phyloP scores from a whole-genome alignment of 257 asterid species.

The Leptodermis oblonga region DNA sequence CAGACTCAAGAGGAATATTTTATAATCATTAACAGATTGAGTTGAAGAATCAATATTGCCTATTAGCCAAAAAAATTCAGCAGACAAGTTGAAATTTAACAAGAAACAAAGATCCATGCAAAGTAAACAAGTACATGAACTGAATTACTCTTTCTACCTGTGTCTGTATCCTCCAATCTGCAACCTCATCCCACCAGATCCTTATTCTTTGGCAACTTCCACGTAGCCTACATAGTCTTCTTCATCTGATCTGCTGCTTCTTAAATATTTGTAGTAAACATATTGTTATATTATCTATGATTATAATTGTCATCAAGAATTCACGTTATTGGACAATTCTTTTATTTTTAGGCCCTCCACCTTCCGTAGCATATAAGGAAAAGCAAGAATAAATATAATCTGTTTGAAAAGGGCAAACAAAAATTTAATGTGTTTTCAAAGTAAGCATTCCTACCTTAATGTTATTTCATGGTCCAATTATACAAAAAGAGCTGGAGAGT shows the following conservation, averaged over 20 bases:
- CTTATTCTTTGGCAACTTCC: slow-evolving; percentile 16
- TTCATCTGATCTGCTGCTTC: slow-evolving; percentile 22
- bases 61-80: too few species aligned
- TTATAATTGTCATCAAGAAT: slow-evolving; percentile 9
- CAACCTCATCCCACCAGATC: not conserved
- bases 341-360: too few species aligned
- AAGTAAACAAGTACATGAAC: not conserved
- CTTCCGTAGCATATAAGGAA: too few species aligned
- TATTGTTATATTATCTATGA: slow-evolving; percentile 72
- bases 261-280: slow-evolving; percentile 53
- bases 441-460: too few species aligned
- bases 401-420: not conserved
- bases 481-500: too few species aligned
- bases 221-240: slow-evolving; percentile 25
- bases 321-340: not conserved
- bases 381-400: not conserved
- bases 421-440: too few species aligned
- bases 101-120: too few species aligned
- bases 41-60: too few species aligned
- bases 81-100: not conserved
- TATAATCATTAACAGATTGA: too few species aligned
- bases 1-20: too few species aligned
- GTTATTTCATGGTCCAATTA: too few species aligned
- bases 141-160: not conserved
- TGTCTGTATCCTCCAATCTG: not conserved